Conservation (phyloP, 164 flowering plant genomes). For the Nymphaea thermarum region DNA sequence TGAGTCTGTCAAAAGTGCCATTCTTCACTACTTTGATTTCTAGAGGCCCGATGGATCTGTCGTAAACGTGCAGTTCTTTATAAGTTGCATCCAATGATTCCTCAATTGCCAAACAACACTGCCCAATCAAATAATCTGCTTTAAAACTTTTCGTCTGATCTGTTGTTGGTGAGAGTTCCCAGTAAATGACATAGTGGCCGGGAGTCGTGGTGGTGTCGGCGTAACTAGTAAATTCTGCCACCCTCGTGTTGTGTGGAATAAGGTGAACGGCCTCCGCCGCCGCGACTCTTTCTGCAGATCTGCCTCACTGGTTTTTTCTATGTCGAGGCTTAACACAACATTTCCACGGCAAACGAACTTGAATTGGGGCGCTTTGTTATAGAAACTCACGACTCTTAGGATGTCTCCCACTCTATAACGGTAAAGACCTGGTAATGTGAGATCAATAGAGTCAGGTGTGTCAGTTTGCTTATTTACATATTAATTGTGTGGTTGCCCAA, state of each 20-base stretch:
- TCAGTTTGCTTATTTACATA: too few relatives aligned
- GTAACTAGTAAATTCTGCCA: slow-evolving; percentile 70
- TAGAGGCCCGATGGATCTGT: slow-evolving; percentile 59
- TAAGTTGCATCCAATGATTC: slow-evolving; percentile 61
- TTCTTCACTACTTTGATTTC: slow-evolving; percentile 55
- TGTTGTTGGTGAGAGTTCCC: slow-evolving; percentile 35
- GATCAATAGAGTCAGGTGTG: not conserved
- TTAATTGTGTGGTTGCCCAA: too few relatives aligned
- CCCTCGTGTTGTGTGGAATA: slow-evolving; percentile 19
- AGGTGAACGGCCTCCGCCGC: slow-evolving; percentile 44
- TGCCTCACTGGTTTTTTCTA: too few relatives aligned
- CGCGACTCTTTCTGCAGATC: too few relatives aligned
- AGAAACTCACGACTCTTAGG: slow-evolving; percentile 46
- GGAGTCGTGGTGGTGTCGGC: slow-evolving; percentile 61
- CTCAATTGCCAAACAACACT: slow-evolving; percentile 63
- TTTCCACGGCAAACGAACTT: slow-evolving; percentile 49
- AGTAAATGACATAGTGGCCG: slow-evolving; percentile 71
- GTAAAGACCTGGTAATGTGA: too few relatives aligned
- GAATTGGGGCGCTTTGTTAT: slow-evolving; percentile 63
- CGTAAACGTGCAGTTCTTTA: slow-evolving; percentile 50
- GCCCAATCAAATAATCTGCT: slow-evolving; percentile 15
- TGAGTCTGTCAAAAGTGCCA: slow-evolving; percentile 73
- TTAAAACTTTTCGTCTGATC: slow-evolving; percentile 13
- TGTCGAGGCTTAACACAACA: not conserved
- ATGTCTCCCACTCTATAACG: slow-evolving; percentile 66